phyloP scores from a whole-genome alignment of 2,329 filamentous ascomycete genomes.

The Dryadomyces sulphureus region DNA sequence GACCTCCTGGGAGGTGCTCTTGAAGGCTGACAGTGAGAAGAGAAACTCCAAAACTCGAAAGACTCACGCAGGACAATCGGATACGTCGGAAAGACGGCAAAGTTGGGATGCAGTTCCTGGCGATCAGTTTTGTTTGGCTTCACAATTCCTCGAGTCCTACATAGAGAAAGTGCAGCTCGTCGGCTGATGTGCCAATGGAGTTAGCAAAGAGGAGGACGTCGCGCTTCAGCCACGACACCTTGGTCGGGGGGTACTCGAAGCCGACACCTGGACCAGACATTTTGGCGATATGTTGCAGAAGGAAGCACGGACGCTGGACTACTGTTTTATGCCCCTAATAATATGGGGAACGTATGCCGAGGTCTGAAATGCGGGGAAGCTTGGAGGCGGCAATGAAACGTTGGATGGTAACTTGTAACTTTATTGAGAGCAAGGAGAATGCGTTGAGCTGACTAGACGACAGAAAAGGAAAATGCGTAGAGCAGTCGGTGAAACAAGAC shows the following conservation, averaged over 20 bases:
- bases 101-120: slow-evolving; percentile 76
- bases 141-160: slow-evolving; percentile 29
- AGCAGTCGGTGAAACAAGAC: background rate
- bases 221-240: slow-evolving; percentile 75
- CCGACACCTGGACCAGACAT: slow-evolving; percentile 46
- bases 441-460: background rate
- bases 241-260: slow-evolving; percentile 62
- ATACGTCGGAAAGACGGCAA: slow-evolving; percentile 81
- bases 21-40: slow-evolving; percentile 45
- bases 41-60: background rate
- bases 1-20: slow-evolving; percentile 59
- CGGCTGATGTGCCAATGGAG: slow-evolving; percentile 68
- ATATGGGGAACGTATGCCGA: background rate
- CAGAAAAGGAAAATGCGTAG: background rate
- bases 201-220: slow-evolving; percentile 82
- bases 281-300: slow-evolving; percentile 6
- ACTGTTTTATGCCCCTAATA: no score
- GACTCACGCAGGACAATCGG: slow-evolving; percentile 59
- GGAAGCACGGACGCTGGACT: background rate
- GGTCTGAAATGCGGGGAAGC: slow-evolving; percentile 1
- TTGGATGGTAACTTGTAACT: no score
- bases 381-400: background rate
- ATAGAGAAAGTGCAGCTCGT: slow-evolving; percentile 88
- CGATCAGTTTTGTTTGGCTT: slow-evolving; percentile 1
- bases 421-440: slow-evolving; percentile 1